Evolutionary conservation across 148 eudicot genomes (phyloP).

Genomic region (Hydrangea macrophylla): DNA sequence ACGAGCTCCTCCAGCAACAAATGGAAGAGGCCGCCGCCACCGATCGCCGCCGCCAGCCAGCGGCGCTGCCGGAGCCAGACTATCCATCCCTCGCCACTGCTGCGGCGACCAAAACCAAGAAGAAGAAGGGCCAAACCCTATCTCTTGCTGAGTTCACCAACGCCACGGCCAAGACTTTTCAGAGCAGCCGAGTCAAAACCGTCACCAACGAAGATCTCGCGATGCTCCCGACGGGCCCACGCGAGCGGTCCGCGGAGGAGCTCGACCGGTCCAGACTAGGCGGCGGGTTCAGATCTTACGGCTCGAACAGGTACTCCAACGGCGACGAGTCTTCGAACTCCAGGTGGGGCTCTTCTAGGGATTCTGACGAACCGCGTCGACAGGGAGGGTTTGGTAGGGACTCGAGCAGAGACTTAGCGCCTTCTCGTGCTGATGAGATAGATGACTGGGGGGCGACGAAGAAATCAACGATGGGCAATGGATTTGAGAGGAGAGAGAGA

Average conservation of each 20-base stretch:
- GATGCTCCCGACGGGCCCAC: conserved; percentile 78
- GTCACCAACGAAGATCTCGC: conserved; percentile 44
- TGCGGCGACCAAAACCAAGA: conserved; percentile 65
- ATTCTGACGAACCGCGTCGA: conserved; percentile 33
- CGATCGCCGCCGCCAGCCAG: conserved; percentile 13
- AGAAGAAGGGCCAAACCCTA: conserved; percentile 65
- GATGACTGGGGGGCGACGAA: conserved; percentile 86
- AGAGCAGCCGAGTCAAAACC: conserved; percentile 13
- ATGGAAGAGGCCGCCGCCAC: conserved; percentile 16
- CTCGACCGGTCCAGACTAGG: conserved; percentile 54
- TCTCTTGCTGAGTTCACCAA: conserved; percentile 52
- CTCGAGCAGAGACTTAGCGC: conserved; percentile 28
- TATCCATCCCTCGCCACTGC: conserved; percentile 72
- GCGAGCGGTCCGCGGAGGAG: conserved; percentile 81
- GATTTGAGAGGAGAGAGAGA: conserved; percentile 45
- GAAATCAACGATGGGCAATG: conserved; percentile 32
- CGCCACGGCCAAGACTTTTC: conserved; percentile 16
- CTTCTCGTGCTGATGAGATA: conserved; percentile 82
- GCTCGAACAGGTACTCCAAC: conserved; percentile 21
- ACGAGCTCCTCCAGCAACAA: conserved; percentile 38
- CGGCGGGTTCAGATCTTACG: conserved; percentile 61
- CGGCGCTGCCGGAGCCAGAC: conserved; percentile 34
- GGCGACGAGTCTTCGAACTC: conserved; percentile 21
- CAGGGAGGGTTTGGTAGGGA: conserved; percentile 26
- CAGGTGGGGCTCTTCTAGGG: conserved; percentile 42